Base-by-base conservation (phyloP, 305 asterid genomes). In the Ilex paraguariensis region DNA sequence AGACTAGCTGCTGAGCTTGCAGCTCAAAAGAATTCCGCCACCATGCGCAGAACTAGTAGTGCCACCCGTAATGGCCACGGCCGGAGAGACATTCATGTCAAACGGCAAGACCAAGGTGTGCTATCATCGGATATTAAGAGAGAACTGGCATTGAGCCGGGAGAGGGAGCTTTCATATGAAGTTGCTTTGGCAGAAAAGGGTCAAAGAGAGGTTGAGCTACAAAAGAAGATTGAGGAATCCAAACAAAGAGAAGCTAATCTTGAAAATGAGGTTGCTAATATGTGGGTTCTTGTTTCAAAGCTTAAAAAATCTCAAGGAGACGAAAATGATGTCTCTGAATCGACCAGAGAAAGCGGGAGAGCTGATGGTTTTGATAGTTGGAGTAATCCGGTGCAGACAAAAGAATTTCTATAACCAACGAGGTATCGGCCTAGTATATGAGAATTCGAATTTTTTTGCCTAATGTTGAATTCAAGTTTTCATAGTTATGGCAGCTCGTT, bases 191-290 rank as follows among this genome's bases (percentile, higher is more conserved):
- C 81, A 6, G 97, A 94, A 62, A 90, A 75, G 83, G 89, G 84
- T 61, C 79, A 82, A 10, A 77, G 56, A 21, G 97, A 94, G 76
- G 82, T 79, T 56, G 93, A 91, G 59, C 66, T 94, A 73, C 99
- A 84, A 72, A 72, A 82, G 59, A 88, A 55, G 79, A 83, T 94
- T 14, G 99, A 86, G 72, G 95, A 94, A 65, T 86, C 99, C 14
- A 90, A 90, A 75, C 95, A 90, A 70, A 86, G 93, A 75, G 99
- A 94, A 73, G 91, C 95, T 46, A 84, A 90, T 77, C 82, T 94
- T n/a, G 99, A 94, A 81, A 90, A 90, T 40, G 99, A 94, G 75
- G 96, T 94, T 0, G 96, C 99, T 14, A 94, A 86, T 67, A 90
- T 94, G 99, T 94, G 96, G 95, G 82, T 90, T 75, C 92, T 83